Percentiles rank a stretch among this genome's conserved stretches.
These are phyloP conservation scores for Xenosphaeropsis pyriputrescens DNA, from an alignment of 2,329 filamentous ascomycete species.

Conservation along the genomic window DNA sequence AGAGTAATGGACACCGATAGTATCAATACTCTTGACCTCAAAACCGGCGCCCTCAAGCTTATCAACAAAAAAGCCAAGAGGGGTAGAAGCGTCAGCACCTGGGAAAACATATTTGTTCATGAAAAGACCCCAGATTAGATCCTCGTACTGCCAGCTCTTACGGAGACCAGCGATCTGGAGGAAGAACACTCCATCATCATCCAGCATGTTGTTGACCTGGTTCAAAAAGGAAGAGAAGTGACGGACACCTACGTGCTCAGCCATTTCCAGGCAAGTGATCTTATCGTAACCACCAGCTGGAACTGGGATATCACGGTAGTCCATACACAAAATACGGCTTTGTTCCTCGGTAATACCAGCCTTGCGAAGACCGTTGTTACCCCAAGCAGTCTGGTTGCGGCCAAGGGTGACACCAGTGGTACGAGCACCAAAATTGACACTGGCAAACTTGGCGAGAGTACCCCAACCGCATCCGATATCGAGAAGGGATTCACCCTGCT, in stretches of 20 bases:
- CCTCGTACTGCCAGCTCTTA: slow-evolving; percentile 60
- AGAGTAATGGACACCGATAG: slow-evolving; percentile 36
- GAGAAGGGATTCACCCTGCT: slow-evolving; percentile 45
- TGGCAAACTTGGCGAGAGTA: slow-evolving; percentile 56
- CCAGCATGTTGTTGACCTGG: slow-evolving; percentile 56
- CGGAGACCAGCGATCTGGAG: slow-evolving; percentile 56
- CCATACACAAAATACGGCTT: slow-evolving; percentile 51
- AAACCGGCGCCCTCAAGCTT: slow-evolving; percentile 53
- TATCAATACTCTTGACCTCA: slow-evolving; percentile 39
- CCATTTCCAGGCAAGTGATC: slow-evolving; percentile 62
- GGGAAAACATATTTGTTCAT: slow-evolving; percentile 70
- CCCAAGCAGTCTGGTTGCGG: slow-evolving; percentile 58
- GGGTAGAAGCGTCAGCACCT: slow-evolving; percentile 55
- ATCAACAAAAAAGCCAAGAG: slow-evolving; percentile 51
- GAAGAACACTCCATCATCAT: slow-evolving; percentile 59
- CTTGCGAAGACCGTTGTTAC: slow-evolving; percentile 48
- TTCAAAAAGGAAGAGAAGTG: slow-evolving; percentile 46
- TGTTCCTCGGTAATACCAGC: slow-evolving; percentile 46
- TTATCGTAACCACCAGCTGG: slow-evolving; percentile 44
- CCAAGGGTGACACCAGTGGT: slow-evolving; percentile 62
- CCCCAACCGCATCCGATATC: slow-evolving; percentile 59
- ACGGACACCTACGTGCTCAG: slow-evolving; percentile 58
- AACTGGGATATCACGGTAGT: slow-evolving; percentile 52
- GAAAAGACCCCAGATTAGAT: slow-evolving; percentile 59
- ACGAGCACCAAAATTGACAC: slow-evolving; percentile 56